These are phyloP conservation scores for Cryptococcus amylolentus DNA, from an alignment of 1,284 basidiomycete genomes.

Conservation along the genomic window DNA sequence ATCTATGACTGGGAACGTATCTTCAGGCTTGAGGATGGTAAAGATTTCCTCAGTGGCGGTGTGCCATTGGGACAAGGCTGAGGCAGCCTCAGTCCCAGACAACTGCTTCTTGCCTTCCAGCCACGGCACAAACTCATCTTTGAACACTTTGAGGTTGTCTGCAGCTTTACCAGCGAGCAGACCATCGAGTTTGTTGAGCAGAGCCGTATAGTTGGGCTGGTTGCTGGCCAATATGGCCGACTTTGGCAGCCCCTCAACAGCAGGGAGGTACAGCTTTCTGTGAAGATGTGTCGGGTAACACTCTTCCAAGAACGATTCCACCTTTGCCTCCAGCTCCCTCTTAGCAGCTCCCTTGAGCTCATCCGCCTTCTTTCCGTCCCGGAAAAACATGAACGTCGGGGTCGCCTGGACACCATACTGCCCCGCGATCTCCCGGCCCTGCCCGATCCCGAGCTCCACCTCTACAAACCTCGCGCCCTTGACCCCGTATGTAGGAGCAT, in stretches of 20 bases:
- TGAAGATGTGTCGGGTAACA: constrained; percentile 61
- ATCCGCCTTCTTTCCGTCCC: constrained; percentile 69
- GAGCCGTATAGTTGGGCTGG: constrained; percentile 64
- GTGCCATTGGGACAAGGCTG: constrained; percentile 51
- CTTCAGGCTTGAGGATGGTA: constrained; percentile 55
- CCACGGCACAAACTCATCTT: constrained; percentile 59
- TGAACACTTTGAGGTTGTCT: constrained; percentile 54
- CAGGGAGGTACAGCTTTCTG: constrained; percentile 59
- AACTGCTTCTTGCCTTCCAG: constrained; percentile 58
- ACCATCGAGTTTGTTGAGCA: constrained; percentile 61
- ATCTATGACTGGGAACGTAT: constrained; percentile 77
- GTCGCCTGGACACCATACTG: constrained; percentile 70
- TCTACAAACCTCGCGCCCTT: constrained; percentile 62
- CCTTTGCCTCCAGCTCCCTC: constrained; percentile 32
- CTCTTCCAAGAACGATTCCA: constrained; percentile 54
- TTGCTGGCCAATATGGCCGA: constrained; percentile 72
- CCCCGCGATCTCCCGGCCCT: constrained; percentile 59
- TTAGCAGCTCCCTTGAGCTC: constrained; percentile 67
- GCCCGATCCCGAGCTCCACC: constrained; percentile 69
- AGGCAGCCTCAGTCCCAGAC: constrained; percentile 29
- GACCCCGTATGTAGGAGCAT: constrained; percentile 29
- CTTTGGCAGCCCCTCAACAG: constrained; percentile 62
- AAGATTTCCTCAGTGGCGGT: constrained; percentile 55
- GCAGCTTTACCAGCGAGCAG: constrained; percentile 54
- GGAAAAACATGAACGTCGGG: constrained; percentile 81